phyloP scores from a whole-genome alignment of 164 flowering plant genomes.

The Vitis labrusca region DNA sequence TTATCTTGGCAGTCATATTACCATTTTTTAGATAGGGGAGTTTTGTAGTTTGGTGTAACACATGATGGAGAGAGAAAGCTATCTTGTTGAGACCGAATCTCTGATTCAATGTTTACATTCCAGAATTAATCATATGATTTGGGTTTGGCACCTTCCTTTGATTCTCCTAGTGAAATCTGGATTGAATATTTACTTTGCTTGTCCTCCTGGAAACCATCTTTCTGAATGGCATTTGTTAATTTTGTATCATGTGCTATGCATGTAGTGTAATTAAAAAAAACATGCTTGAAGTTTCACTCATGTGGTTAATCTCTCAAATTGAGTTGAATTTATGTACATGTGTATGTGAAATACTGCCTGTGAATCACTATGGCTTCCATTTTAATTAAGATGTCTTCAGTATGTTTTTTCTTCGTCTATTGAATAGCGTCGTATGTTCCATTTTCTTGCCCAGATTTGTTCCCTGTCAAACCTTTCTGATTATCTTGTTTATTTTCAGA shows the following conservation, averaged over 20 bases:
- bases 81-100: no score
- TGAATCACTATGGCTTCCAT: no score
- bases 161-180: background rate
- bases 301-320: background rate
- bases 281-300: background rate
- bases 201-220: background rate
- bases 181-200: background rate
- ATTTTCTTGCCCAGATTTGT: background rate
- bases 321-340: no score
- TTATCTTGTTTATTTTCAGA: slow-evolving; percentile 43
- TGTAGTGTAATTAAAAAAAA: background rate
- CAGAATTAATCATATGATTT: background rate
- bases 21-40: no score
- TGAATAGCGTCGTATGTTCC: background rate
- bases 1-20: no score
- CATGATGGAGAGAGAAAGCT: no score
- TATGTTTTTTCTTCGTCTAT: background rate
- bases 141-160: background rate
- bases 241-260: background rate
- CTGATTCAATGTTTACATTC: no score
- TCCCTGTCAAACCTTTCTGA: background rate
- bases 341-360: background rate
- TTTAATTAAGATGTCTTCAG: background rate
- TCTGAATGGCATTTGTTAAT: background rate
- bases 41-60: no score